A percentile compares a stretch with the other conserved stretches of the same genome.
These are phyloP conservation scores for Acaromyces ingoldii DNA, from an alignment of 1,284 basidiomycete species.

Conservation along the genomic window DNA sequence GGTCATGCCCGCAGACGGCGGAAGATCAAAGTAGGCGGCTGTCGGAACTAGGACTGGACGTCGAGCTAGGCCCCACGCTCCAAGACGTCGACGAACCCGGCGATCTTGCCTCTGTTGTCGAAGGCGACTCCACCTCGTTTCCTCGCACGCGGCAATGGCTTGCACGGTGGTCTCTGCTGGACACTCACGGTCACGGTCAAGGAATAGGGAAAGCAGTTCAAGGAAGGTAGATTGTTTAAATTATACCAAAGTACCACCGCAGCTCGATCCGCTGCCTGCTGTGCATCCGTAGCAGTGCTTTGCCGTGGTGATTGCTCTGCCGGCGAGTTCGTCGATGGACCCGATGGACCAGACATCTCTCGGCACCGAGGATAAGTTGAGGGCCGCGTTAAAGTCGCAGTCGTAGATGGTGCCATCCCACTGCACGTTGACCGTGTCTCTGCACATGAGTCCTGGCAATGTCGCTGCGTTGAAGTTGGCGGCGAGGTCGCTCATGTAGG, in stretches of 20 bases:
- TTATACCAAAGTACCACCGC: no score
- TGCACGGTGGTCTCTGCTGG: no score
- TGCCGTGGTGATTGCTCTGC: background rate
- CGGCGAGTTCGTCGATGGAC: background rate
- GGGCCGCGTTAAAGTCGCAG: constrained; percentile 2
- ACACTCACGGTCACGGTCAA: no score
- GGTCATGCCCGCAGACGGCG: background rate
- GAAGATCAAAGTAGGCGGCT: background rate
- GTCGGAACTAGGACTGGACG: background rate
- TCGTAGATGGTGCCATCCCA: constrained; percentile 1
- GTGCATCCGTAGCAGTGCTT: constrained; percentile 2
- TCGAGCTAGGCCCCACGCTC: background rate
- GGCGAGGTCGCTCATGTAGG: background rate
- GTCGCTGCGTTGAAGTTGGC: background rate
- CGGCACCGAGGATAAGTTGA: background rate
- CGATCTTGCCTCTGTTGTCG: no score
- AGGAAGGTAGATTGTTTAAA: no score
- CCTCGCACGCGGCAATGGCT: no score
- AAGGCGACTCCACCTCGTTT: no score
- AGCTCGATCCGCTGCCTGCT: background rate
- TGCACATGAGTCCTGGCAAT: background rate
- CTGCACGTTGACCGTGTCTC: background rate
- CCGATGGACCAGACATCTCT: background rate
- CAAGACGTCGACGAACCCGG: background rate
- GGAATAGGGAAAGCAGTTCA: no score